Evolutionary conservation across 2,329 filamentous ascomycete species (phyloP), one percentile per base, ranked within the genome.

Genomic region (Fusarium xylarioides): DNA sequence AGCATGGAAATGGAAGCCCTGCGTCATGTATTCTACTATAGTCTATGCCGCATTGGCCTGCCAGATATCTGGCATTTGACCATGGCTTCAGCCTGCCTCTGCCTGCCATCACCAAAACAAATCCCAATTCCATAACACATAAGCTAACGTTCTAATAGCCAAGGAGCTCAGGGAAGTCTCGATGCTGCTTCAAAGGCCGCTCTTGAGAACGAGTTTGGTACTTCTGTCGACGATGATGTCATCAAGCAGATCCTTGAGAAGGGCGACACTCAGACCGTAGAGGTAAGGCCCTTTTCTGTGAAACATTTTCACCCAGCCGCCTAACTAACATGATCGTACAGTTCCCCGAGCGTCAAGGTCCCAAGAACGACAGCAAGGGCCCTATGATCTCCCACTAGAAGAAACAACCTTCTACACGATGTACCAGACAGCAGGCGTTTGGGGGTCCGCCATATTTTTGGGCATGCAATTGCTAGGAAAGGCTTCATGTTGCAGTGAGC

Each of bases 191-290:
- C 93, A 76, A 93, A 97, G 74, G 83, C 86, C 47, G 87, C 87
- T 52, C 87, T 99, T 9, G 91, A 96, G 79, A 92, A 91, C 75
- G 95, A 98, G 85, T 99, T 99, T 77, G 94, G 93, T 76, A 95
- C 94, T 19, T 84, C 87, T 76, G 87, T 91, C 61, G 91, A 94
- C 30, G 95, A 98, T 12, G 93, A 95, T 1, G 91, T 92, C 66
- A 92, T 98, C 79, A 90, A 90, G 84, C 86, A 90, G 84, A 97
- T 99, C 72, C 85, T 98, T 46, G 88, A 94, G 84, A 89, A 90
- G 81, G 95, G 95, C 28, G 86, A 86, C 21, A 81, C 92, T 62
- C 92, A 96, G 83, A 88, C 90, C 78, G 74, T 83, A 23, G 84
- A 88, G 83, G 88, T 89, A 75, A 81, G 83, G 77, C 35, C 28